Evolutionary conservation across 257 asterid species (phyloP), one percentile per base, ranked within the genome.

Genomic region (Nicotiana obtusifolia): DNA sequence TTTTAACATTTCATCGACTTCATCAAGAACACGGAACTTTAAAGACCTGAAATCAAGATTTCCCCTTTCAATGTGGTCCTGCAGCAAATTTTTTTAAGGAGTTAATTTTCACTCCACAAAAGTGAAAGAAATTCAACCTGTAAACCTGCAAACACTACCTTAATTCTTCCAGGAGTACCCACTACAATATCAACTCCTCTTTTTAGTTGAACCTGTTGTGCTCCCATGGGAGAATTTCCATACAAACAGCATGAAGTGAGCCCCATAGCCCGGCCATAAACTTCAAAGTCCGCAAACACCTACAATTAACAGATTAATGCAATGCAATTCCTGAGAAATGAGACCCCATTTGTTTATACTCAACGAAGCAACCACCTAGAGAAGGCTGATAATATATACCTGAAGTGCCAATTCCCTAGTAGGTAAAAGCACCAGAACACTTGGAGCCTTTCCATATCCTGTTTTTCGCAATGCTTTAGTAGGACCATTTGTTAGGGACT

Each of bases 1-100:
- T 86, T 95, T 92, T 89, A 96, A 84, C 99, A 96, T 96, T 87
- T 96, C 99, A 93, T 96, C 99, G 75, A 98, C 98, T 88, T 96
- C 99, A 35, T 96, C 99, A 83, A 96, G 99, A 5, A 94, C 98
- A 41, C 99, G 95, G 83, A 96, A 96, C 91, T 90, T 89, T 60
- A 96, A 87, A 30, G 89, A 68, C 80, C 97, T 83, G 44, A 96
- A 92, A 89, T 96, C 94, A 64, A 96, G 82, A 85, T 89, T 92
- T 49, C 94, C 97, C 87, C 97, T 92, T 84, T 91, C 94, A 17
- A 94, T 82, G 83, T 91, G 96, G 90, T 96, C 99, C 99, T 95
- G 92, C 75, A 60, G 37, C 52, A 82, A 7, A 33, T 82, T 53
- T 53, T 53, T 54, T 81, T 65, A 68, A 31, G 69, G 80, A 73